Base-by-base conservation (phyloP, 306 rosid species). In the Begonia loranthoides region DNA sequence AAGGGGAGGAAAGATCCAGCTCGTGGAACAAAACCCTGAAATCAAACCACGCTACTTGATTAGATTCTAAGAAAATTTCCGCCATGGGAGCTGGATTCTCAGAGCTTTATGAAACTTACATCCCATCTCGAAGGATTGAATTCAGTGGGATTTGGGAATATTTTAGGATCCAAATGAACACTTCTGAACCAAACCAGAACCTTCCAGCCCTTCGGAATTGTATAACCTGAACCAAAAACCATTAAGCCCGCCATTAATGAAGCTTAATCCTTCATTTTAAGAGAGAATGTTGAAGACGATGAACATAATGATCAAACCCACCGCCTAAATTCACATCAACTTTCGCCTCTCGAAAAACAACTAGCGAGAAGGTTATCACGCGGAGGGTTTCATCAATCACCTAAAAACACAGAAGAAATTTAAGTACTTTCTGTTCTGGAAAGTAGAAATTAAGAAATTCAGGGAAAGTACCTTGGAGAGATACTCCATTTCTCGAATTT, bases 361-460 rank as follows among this genome's bases (percentile, higher is more conserved):
- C 61, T 7, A 79, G 70, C 13, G 97, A 85, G 78, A 89, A 89
- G 9, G 97, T 79, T 43, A 80, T 56, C 15, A 89, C 38, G 0
- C 97, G 90, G 59, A 89, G 57, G 4, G 95, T 79, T 85, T 89
- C 97, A 21, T 85, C 97, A 15, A 89, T 80, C 66, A 77, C 96
- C 95, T 81, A 48, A 7, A 13, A 14, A 53, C 53, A 41, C 16
- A 17, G 12, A 28, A 28, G 28, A 28, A 49, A 48, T 21, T 43
- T 12, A 43, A 43, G n/a, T 10, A 43, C 10, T 11, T 45, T 17
- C 10, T 34, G 5, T 39, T 9, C 36, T 28, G 9, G 17, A 48
- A 22, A 51, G 47, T 36, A 5, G 12, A 48, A 38, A 45, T 34
- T 15, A 46, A 48, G 47, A 12, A 19, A 19, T 14, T 51, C 10